Base-by-base conservation (phyloP, 2,329 filamentous ascomycete genomes). In the Colletotrichum tanaceti region DNA sequence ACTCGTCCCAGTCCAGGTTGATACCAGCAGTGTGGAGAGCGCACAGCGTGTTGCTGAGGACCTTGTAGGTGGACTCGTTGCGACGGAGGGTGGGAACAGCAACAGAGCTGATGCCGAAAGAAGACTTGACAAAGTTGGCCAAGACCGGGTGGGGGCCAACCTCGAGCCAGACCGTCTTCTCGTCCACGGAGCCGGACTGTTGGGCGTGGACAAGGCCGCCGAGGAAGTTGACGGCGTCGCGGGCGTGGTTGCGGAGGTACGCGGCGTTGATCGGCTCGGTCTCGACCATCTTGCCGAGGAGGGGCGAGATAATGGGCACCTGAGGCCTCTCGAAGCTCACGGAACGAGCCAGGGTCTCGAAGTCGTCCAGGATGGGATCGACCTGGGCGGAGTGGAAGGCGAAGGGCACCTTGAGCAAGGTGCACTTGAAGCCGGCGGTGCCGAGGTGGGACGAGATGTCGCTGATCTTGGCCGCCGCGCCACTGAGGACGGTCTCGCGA, bases 111-210 rank as follows among this genome's bases (percentile, higher is more conserved):
- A 80, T 77, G 20, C 85, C 85, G 47, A 91, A 82, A 1, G 85
- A 87, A 20, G 86, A 84, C 79, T 90, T 91, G 69, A 72, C 84
- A 83, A 93, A 89, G 63, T 85, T 85, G 54, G 84, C 83, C 77
- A 87, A 90, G n/a, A 92, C 86, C 0, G 90, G 89, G 73, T 92
- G 89, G 44, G 90, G 89, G 14, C 91, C 91, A 72, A 93, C 81
- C 74, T 93, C 91, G 59, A 93, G 79, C 86, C 88, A 92, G 24
- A 87, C 82, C 6, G 89, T 90, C 78, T 89, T 87, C 68, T 88
- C 86, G 61, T 89, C 83, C 58, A 91, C 86, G 10, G 85, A 76
- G 69, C 84, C 85, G 13, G 65, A 71, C 39, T 85, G 80, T 73
- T 87, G 83, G 10, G 87, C 89, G 50, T 81, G 82, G 6, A 85